Evolutionary conservation across 768 basidiomycete genomes (phyloP).

Genomic region (Rhodotorula graminis): DNA sequence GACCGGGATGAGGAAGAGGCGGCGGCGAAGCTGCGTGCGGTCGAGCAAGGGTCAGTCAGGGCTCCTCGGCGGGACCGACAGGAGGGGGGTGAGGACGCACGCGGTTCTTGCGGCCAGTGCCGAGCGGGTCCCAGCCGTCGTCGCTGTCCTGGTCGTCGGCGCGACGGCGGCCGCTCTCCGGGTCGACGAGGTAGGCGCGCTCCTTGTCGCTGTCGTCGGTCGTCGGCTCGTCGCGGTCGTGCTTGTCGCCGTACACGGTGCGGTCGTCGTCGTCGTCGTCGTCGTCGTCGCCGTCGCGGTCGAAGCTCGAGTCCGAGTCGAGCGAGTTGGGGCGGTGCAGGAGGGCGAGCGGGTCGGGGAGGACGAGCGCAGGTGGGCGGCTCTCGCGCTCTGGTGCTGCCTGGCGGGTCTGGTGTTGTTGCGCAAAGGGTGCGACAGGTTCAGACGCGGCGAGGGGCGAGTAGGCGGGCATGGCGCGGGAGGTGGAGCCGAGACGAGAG

Average conservation of each 20-base stretch:
- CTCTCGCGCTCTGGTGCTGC: not conserved
- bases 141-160: not conserved
- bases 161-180: not conserved
- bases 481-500: too few relatives aligned
- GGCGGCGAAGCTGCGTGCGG: slow-evolving; percentile 11
- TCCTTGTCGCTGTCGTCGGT: not conserved
- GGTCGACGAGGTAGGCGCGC: not conserved
- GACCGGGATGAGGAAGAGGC: not conserved
- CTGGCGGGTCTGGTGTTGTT: not conserved
- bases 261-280: not conserved
- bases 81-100: not conserved
- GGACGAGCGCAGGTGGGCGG: not conserved
- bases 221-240: not conserved
- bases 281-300: not conserved
- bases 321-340: not conserved
- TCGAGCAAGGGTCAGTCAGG: not conserved
- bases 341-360: slow-evolving; percentile 1
- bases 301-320: not conserved
- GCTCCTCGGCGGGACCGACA: rapidly evolving
- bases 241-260: not conserved
- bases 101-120: not conserved
- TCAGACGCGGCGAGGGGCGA: not conserved
- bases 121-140: not conserved
- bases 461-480: not conserved
- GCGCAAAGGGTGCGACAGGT: too few relatives aligned